These are phyloP conservation scores for Quercus lobata DNA, from an alignment of 331 rosid genomes.

Conservation along the genomic window DNA sequence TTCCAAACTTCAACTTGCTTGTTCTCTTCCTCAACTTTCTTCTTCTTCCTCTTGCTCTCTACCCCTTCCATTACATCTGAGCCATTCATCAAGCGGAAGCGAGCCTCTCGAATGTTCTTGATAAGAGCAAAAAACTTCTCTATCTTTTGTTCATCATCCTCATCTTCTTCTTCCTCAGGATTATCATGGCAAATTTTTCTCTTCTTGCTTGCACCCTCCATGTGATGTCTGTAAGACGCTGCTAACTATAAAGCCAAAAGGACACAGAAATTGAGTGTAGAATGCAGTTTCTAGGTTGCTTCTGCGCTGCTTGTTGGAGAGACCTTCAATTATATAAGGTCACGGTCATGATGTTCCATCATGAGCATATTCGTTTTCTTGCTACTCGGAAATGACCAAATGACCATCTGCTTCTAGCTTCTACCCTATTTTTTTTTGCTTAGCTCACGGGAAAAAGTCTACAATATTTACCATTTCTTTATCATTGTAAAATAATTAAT, in stretches of 20 bases:
- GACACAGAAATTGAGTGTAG: not conserved
- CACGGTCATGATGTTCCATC: not conserved
- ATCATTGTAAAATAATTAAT: no score
- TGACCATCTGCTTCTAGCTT: not conserved
- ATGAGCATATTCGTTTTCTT: not conserved
- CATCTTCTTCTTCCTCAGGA: not conserved
- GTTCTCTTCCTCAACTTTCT: not conserved
- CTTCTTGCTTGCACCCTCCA: constrained; percentile 7
- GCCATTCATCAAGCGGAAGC: constrained; percentile 10
- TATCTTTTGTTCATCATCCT: constrained; percentile 15
- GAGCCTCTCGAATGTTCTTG: constrained; percentile 22
- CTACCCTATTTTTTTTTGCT: no score
- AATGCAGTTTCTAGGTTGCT: not conserved
- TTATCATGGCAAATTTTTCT: not conserved
- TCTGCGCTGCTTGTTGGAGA: not conserved
- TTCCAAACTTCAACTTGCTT: not conserved
- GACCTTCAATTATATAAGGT: not conserved
- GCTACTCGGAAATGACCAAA: not conserved
- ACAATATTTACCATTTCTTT: no score
- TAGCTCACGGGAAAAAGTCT: no score
- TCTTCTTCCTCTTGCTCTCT: not conserved
- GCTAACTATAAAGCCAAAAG: not conserved
- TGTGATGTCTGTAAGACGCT: not conserved
- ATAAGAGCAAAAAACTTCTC: constrained; percentile 17
- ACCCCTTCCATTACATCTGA: not conserved